Base-by-base conservation (phyloP, 306 rosid genomes). In the Glycine tomentella region DNA sequence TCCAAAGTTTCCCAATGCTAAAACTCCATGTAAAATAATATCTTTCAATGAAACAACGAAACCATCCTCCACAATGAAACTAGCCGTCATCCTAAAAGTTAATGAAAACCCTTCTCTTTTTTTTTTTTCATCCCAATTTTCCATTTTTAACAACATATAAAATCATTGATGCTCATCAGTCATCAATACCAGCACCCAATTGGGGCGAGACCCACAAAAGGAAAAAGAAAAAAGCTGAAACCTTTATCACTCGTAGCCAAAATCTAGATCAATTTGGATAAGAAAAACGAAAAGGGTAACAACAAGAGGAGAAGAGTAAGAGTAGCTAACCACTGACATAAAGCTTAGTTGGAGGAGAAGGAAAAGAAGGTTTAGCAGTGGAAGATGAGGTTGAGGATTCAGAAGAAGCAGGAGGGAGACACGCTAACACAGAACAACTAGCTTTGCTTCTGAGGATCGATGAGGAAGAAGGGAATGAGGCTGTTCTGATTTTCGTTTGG, bases 241-340 rank as follows among this genome's bases (percentile, higher is more conserved):
- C 4, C 67, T 57, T 83, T 76, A 44, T 16, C 31, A 80, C 50
- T 4, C 16, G 7, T 1, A 70, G 8, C 40, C 33, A 25, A 80
- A 6, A 62, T 55, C 42, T 25, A 72, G 59, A 72, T 11, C 9
- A 66, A 58, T 57, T 76, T 58, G 10, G 16, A 76, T 10, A 25
- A 62, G 12, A 31, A 10, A 14, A 77, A 14, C 13, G 2, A 58
- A 74, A 67, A 72, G 25, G 61, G 49, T 40, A 44, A 45, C 20
- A 9, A 7, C 3, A 48, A 36, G 5, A 36, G 2, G 3, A n/a
- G 52, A 50, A 66, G 65, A 61, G 82, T 9, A 13, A 40, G 81
- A 76, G 77, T 75, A 69, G 51, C 90, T 86, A n/a, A 94, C 97
- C 97, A 80, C 97, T 92, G 82, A 94, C 87, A 78, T 90, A 92